Evolutionary conservation across 176 grass and related monocot genomes (phyloP).

Genomic region (Lolium multiflorum): DNA sequence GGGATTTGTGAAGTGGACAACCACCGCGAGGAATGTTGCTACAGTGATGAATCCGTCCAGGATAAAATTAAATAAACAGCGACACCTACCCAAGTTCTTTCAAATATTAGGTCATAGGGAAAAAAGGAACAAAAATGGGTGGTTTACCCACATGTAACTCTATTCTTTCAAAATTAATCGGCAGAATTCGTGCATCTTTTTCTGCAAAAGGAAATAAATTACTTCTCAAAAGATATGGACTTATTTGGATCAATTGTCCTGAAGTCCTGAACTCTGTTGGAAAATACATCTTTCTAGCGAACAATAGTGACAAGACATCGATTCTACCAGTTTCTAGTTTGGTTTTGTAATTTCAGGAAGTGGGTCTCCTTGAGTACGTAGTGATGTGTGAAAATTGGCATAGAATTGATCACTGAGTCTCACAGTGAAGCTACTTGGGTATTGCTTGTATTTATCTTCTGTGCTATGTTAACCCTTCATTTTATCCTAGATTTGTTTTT

Average conservation of each 20-base stretch:
- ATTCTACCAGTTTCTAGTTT: background rate
- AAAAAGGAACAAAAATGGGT: background rate
- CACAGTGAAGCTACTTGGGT: background rate
- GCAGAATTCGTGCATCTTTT: background rate
- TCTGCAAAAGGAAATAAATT: background rate
- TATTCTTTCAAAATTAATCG: background rate
- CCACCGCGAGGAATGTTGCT: background rate
- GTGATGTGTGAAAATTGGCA: background rate
- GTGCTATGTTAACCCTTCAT: background rate
- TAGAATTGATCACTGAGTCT: background rate
- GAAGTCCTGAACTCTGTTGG: background rate
- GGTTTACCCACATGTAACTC: background rate
- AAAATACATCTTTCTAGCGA: background rate
- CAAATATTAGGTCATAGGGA: background rate
- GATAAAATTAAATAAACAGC: background rate
- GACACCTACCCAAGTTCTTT: background rate
- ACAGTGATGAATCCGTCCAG: background rate
- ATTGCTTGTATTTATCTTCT: conserved; percentile 6
- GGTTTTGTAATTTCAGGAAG: background rate
- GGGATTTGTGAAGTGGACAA: background rate
- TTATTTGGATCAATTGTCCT: background rate
- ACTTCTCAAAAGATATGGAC: background rate
- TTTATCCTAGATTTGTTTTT: background rate
- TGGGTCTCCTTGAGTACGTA: background rate
- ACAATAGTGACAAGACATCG: background rate